Evolutionary conservation across 805 yeast genomes (phyloP), one percentile per base, ranked within the genome.

Genomic region (Saccharomycopsis javanensis): DNA sequence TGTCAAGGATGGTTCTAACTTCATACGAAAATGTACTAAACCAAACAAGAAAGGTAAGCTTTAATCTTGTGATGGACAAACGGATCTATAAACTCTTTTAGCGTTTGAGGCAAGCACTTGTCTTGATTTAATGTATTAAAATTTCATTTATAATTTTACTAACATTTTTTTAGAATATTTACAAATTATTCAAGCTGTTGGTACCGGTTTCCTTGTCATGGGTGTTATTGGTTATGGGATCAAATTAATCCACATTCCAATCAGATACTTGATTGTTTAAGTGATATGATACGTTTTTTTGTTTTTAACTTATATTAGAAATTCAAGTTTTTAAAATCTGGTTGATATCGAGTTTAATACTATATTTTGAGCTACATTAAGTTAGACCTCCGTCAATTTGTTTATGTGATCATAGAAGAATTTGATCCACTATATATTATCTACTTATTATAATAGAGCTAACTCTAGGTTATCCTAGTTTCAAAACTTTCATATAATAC

Each of bases 201-300:
- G 98, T 67, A 79, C 91, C 62, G 99, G 99, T 64, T 92, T 92
- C 74, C 77, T 92, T 66, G 92, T 92, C 82, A 94, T 92, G 91
- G 99, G 99, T 69, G 86, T 88, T 67, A 95, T 94, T 68, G 99
- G 99, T 58, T 92, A 90, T 75, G 87, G 85, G 68, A 94, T 94
- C 74, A 92, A 92, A 76, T 81, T 92, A 67, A 75, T 91, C 66
- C 97, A 91, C 75, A 91, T 91, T 68, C 97, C 97, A 69, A 89
- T 91, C 76, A 86, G 97, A 79, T 91, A 89, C 75, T 83, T 89
- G 76, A 88, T 91, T 75, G 97, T 90, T 65, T 90, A 78, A 58
- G 28, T 45, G 13, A 15, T 8, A 33, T 31, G 11, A 11, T 7
- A 31, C 11, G 11, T n/a, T n/a, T n/a, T n/a, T n/a, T n/a, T n/a